phyloP scores from a whole-genome alignment of 352 stramenopile species.

The Pythium periplocum region DNA sequence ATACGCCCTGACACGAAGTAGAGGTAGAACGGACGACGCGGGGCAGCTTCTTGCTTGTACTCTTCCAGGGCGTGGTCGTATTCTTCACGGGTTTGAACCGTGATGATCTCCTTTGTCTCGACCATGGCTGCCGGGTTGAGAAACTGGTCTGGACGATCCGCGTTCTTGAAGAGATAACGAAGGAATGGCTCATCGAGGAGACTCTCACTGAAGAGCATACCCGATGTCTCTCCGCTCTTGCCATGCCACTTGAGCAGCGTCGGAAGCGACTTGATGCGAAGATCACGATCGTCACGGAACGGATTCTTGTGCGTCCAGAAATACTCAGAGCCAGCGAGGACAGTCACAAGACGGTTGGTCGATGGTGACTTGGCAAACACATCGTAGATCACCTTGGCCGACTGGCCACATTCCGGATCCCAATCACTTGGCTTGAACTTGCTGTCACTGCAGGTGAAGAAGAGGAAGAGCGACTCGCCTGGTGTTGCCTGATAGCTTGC shows the following conservation, averaged over 20 bases:
- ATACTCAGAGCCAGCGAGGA: constrained; percentile 41
- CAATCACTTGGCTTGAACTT: constrained; percentile 40
- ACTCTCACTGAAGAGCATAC: constrained; percentile 42
- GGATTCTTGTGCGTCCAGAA: constrained; percentile 50
- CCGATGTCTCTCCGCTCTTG: constrained; percentile 39
- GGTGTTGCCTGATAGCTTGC: constrained; percentile 25
- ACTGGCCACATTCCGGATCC: constrained; percentile 35
- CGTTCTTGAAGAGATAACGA: constrained; percentile 62
- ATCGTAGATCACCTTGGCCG: constrained; percentile 44
- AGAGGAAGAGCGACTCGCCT: constrained; percentile 50
- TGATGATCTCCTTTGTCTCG: constrained; percentile 50
- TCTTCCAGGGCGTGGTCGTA: constrained; percentile 31
- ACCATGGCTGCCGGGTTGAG: constrained; percentile 29
- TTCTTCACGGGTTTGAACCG: constrained; percentile 32
- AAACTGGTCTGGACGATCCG: constrained; percentile 34
- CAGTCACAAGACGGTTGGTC: constrained; percentile 51
- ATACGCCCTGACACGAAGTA: constrained; percentile 70
- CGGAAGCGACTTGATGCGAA: constrained; percentile 58
- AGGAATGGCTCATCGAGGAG: constrained; percentile 50
- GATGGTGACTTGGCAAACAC: constrained; percentile 48
- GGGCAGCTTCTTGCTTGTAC: constrained; percentile 28
- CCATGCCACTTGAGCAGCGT: constrained; percentile 61
- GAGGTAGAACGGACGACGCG: constrained; percentile 41
- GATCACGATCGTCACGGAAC: constrained; percentile 49
- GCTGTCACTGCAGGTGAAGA: constrained; percentile 60